These are phyloP conservation scores for Boletus bicolor DNA, from an alignment of 768 basidiomycete species.

Conservation along the genomic window DNA sequence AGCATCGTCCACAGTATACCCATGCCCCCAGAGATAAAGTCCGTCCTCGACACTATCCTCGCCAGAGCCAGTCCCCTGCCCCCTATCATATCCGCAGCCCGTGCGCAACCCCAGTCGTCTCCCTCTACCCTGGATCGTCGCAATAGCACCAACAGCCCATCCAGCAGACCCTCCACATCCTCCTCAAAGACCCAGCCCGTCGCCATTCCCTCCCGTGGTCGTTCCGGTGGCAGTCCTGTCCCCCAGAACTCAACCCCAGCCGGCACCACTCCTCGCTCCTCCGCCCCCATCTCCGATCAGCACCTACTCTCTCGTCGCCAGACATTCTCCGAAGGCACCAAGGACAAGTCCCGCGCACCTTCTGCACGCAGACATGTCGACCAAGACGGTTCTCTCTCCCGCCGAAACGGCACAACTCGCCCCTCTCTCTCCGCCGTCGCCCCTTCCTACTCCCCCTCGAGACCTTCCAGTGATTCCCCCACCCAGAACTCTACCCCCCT, in stretches of 20 bases:
- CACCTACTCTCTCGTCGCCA: conserved; percentile 46
- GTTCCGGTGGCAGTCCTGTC: conserved; percentile 51
- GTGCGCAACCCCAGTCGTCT: conserved; percentile 30
- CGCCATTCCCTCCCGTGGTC: conserved; percentile 43
- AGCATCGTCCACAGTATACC: conserved; percentile 69
- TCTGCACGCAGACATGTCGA: conserved; percentile 60
- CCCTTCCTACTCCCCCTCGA: conserved; percentile 28
- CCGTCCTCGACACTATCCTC: conserved; percentile 56
- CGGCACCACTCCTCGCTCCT: conserved; percentile 32
- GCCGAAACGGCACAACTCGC: conserved; percentile 47
- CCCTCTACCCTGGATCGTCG: conserved; percentile 43
- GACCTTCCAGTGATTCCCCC: conserved; percentile 20
- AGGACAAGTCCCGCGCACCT: conserved; percentile 57
- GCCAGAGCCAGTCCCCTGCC: conserved; percentile 36
- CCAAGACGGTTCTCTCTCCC: conserved; percentile 45
- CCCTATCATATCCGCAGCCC: conserved; percentile 27
- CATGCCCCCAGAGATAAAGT: conserved; percentile 70
- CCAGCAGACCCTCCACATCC: conserved; percentile 15
- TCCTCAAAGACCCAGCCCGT: conserved; percentile 39
- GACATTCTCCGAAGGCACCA: conserved; percentile 46
- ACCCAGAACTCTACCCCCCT: conserved; percentile 15
- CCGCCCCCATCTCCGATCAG: conserved; percentile 42
- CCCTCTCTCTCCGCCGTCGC: conserved; percentile 43
- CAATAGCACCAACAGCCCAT: conserved; percentile 38
- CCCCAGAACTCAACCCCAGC: conserved; percentile 23